Evolutionary conservation across 805 yeast species (phyloP), one percentile per base, ranked within the genome.

Genomic region (Scheffersomyces amazonensis): DNA sequence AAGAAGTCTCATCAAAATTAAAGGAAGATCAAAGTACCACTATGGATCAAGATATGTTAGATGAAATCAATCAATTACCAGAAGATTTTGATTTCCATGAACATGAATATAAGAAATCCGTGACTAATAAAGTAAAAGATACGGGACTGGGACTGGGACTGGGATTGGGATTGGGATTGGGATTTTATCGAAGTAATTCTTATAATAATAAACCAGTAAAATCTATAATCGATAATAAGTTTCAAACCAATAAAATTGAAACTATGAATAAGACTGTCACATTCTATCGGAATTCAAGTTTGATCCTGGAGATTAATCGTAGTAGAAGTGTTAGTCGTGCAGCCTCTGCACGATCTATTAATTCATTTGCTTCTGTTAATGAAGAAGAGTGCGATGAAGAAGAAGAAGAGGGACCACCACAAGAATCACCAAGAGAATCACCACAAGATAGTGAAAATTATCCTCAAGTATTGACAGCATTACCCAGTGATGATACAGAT

Each of bases 221-320:
- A 40, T 42, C 51, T n/a, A 38, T 53, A 16, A 31, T 48, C 32
- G 61, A 60, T 19, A 22, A 44, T 38, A 52, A 41, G 21, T 50
- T 35, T 31, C 54, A 46, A 21, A 46, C 58, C 3, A 66, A 61
- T 40, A 66, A 62, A 39, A 66, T 69, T 15, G 64, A 66, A 37
- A 62, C 70, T 2, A 32, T 46, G 7, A 59, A 56, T 35, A 69
- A 63, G 38, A 68, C 73, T 1, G 73, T 69, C n/a, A 69, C 75
- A 2, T 66, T 64, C 32, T 69, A 64, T 47, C 48, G 64, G 30
- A 56, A 56, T 17, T 35, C 47, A 1, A 53, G 52, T 6, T 39
- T 44, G 2, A 30, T 44, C 1, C 36, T 39, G 10, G 56, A 49
- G 6, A 16, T 32, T 8, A 32, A 29, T 3, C 42, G 49, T 28